Conservation (phyloP, 805 yeast genomes). For the fission yeast (Schizosaccharomyces pombe) region ASM294v3 CU329670.1:261501-262000, state of each 20-base stretch:
- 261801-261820: conserved; percentile 85
- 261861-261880: conserved; percentile 69
- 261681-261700: conserved; percentile 79
- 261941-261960: conserved; percentile 73
- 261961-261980: conserved; percentile 96
- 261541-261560: conserved; percentile 91
- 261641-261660: conserved; percentile 65
- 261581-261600: conserved; percentile 84
- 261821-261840: conserved; percentile 69
- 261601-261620: conserved; percentile 74
- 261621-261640: conserved; percentile 49
- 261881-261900: conserved; percentile 51
- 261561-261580: conserved; percentile 78
- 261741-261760: conserved; percentile 50
- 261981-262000: conserved; percentile 69
- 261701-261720: conserved; percentile 79
- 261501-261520: conserved; percentile 14
- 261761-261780: conserved; percentile 51
- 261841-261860: conserved; percentile 69
- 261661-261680: conserved; percentile 79
- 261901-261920: conserved; percentile 82
- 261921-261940: conserved; percentile 62
- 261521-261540: conserved; percentile 25
- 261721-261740: conserved; percentile 54
- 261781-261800: conserved; percentile 64